Percentiles rank a stretch among this genome's conserved stretches.
Evolutionary conservation across 108 stramenopile species (phyloP).

Genomic region (Nitzschia sp.): DNA sequence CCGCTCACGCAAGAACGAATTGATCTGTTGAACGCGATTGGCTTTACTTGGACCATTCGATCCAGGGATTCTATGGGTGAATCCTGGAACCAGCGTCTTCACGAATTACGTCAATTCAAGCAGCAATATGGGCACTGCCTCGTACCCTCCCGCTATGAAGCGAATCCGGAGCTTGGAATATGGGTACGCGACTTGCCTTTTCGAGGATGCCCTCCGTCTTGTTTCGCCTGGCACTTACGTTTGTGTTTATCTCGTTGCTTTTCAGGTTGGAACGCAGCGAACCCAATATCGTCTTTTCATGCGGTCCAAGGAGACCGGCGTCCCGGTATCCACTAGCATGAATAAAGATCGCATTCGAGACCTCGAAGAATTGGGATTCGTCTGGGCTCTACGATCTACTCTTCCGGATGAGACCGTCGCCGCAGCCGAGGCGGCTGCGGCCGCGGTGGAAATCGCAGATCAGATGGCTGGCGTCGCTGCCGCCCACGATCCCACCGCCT

Average conservation of each 20-base stretch:
- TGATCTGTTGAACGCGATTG: slow-evolving; percentile 53
- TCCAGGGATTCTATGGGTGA: slow-evolving; percentile 49
- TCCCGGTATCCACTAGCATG: slow-evolving; percentile 19
- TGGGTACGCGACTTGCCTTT: slow-evolving; percentile 46
- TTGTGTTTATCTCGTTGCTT: slow-evolving; percentile 9
- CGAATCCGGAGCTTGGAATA: slow-evolving; percentile 41
- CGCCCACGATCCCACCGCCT: not conserved
- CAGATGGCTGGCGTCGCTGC: not conserved
- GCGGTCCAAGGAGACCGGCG: slow-evolving; percentile 31
- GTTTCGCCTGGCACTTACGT: not conserved
- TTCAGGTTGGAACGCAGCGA: slow-evolving; percentile 46
- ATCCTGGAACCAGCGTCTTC: slow-evolving; percentile 51
- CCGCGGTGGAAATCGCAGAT: slow-evolving; percentile 2
- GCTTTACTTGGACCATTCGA: slow-evolving; percentile 73
- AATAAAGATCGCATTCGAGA: slow-evolving; percentile 38
- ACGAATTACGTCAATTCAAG: slow-evolving; percentile 48
- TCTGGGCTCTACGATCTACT: slow-evolving; percentile 44
- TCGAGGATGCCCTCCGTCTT: too few species aligned
- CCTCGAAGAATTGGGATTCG: slow-evolving; percentile 45
- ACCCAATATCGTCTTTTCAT: slow-evolving; percentile 41
- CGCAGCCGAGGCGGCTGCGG: not conserved
- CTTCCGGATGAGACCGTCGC: not conserved
- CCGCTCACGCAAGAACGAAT: slow-evolving; percentile 66
- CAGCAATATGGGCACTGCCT: slow-evolving; percentile 35
- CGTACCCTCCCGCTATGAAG: slow-evolving; percentile 38